Conservation (phyloP, 495 filamentous ascomycete species). For the Xanthoparmelia taractica region DNA sequence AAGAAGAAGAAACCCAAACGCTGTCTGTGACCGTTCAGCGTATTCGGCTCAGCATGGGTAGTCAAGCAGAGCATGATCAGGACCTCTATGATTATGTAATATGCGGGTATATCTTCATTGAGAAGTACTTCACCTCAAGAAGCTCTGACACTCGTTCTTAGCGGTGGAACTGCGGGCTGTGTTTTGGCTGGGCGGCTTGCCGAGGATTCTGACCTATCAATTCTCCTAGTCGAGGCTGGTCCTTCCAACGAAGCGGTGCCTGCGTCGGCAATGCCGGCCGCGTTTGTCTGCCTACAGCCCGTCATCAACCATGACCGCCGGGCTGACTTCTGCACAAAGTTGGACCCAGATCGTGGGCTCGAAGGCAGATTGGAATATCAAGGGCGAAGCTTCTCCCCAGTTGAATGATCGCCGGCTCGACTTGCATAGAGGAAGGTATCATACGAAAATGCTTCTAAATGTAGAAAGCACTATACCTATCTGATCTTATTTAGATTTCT, state of each 20-base stretch:
- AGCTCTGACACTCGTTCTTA: background rate
- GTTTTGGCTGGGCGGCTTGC: background rate
- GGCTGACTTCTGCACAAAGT: background rate
- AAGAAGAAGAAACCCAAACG: no score
- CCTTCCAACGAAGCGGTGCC: background rate
- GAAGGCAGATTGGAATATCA: background rate
- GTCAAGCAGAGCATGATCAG: background rate
- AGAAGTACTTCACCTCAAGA: background rate
- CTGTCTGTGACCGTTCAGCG: background rate
- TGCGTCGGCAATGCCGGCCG: background rate
- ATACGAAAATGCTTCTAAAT: background rate
- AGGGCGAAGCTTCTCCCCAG: background rate
- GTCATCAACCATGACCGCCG: background rate
- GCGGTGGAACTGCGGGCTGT: background rate
- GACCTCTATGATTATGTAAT: conserved; percentile 12
- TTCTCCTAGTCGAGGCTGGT: background rate
- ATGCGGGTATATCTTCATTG: conserved; percentile 2
- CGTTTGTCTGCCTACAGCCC: background rate
- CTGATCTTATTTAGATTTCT: conserved; percentile 32
- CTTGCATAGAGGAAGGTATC: background rate
- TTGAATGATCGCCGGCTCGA: background rate
- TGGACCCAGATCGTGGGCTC: background rate
- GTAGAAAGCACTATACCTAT: background rate
- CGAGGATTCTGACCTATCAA: background rate
- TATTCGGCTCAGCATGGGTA: background rate